A percentile compares a stretch with the other conserved stretches of the same genome.
These are phyloP conservation scores for Onygenales sp. DNA, from an alignment of 2,329 filamentous ascomycete species.

Conservation along the genomic window DNA sequence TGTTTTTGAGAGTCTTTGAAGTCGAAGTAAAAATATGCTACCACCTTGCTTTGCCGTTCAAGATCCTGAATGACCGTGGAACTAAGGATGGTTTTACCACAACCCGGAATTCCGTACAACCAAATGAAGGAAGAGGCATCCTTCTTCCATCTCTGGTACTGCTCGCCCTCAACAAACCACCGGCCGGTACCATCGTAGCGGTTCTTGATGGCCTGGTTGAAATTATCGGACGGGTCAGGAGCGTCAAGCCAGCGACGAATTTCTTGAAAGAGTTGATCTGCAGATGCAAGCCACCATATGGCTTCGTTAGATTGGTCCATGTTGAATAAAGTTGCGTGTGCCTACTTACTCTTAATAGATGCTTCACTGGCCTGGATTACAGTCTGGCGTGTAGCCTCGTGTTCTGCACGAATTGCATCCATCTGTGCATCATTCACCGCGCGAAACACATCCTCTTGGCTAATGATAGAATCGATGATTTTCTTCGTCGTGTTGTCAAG, in stretches of 20 bases:
- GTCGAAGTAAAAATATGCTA: conserved; percentile 21
- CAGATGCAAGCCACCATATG: no score
- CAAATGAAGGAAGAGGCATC: conserved; percentile 20
- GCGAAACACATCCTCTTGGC: no score
- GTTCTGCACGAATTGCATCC: no score
- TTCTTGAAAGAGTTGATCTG: not conserved
- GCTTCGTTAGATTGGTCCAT: no score
- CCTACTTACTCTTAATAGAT: no score
- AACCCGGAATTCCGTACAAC: conserved; percentile 23
- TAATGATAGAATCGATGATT: no score
- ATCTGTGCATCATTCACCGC: no score
- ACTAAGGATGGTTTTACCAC: conserved; percentile 23
- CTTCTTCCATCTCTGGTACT: conserved; percentile 17
- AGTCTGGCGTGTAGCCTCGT: no score
- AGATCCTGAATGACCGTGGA: conserved; percentile 21
- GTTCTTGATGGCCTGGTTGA: conserved; percentile 23
- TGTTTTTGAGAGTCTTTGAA: conserved; percentile 20
- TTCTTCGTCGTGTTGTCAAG: no score
- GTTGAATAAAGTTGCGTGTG: no score
- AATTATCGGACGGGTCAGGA: conserved; percentile 27
- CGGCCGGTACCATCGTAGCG: conserved; percentile 23
- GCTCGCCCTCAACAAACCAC: conserved; percentile 19
- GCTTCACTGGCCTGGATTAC: no score
- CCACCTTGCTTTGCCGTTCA: conserved; percentile 9
- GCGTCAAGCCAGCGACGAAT: conserved; percentile 27